Evolutionary conservation across 495 filamentous ascomycete species (phyloP).

Genomic region (Geopyxis carbonaria): DNA sequence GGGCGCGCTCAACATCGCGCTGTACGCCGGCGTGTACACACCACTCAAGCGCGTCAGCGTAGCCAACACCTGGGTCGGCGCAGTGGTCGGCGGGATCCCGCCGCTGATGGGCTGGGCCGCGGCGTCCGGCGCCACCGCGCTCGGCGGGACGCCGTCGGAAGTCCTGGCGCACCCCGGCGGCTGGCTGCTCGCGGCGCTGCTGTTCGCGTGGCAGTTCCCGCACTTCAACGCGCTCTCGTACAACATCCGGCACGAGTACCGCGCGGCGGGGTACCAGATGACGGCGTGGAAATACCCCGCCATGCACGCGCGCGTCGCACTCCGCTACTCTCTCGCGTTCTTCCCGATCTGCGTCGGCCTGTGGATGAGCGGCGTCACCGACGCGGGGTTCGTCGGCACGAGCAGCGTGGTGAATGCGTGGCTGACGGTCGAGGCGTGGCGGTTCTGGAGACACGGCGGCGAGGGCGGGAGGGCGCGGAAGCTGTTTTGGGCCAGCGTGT

Average conservation of each 20-base stretch:
- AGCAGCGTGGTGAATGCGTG: constrained; percentile 72
- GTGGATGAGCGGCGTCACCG: constrained; percentile 68
- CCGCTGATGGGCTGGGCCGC: constrained; percentile 97
- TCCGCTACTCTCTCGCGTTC: constrained; percentile 74
- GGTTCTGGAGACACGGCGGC: constrained; percentile 66
- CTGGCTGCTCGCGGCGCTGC: constrained; percentile 66
- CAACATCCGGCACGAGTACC: constrained; percentile 78
- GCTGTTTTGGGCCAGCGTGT: constrained; percentile 94
- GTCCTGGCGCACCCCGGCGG: constrained; percentile 69
- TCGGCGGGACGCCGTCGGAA: constrained; percentile 30
- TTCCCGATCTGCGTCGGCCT: constrained; percentile 75
- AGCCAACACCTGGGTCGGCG: constrained; percentile 89
- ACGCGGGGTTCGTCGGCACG: constrained; percentile 66
- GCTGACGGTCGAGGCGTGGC: constrained; percentile 64
- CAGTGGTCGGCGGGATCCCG: constrained; percentile 80
- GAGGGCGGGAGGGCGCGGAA: constrained; percentile 64
- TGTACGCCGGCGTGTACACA: constrained; percentile 87
- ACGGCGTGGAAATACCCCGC: constrained; percentile 74
- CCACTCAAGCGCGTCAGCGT: constrained; percentile 76
- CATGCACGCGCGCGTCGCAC: constrained; percentile 64
- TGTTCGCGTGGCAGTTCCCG: constrained; percentile 96
- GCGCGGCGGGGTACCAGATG: constrained; percentile 76
- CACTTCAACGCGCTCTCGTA: constrained; percentile 91
- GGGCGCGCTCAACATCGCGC: constrained; percentile 63
- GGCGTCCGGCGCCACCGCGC: constrained; percentile 42